Conservation (phyloP, 1,284 basidiomycete genomes). For the Mycosarcoma maydis region DNA sequence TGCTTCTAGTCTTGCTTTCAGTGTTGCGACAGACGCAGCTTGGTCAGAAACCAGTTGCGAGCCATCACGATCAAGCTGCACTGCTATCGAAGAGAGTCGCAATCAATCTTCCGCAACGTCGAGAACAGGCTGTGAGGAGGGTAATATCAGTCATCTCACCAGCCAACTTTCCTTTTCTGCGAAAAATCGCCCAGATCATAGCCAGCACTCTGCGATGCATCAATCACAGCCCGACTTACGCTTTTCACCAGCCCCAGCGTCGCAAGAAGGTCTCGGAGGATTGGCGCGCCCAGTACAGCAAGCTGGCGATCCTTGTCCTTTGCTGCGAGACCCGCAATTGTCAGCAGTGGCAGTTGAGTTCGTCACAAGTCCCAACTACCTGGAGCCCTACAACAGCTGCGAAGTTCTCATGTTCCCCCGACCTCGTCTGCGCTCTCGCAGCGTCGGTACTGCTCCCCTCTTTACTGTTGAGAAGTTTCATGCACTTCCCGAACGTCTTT, state of each 20-base stretch:
- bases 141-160: no score
- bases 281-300: no score
- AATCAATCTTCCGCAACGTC: no score
- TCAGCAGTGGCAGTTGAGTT: conserved; percentile 4
- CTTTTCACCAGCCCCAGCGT: no score
- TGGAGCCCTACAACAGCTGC: conserved; percentile 31
- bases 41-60: not conserved
- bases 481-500: conserved; percentile 22
- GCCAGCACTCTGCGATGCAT: no score
- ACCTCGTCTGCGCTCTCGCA: conserved; percentile 29
- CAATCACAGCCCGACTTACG: no score
- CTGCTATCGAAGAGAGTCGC: not conserved
- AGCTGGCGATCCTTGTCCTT: no score
- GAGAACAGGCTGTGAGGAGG: no score
- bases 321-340: not conserved
- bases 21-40: not conserved
- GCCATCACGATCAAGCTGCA: not conserved
- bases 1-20: conserved; percentile 4
- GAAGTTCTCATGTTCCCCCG: conserved; percentile 26
- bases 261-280: no score
- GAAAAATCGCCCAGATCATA: no score
- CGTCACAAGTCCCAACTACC: conserved; percentile 2
- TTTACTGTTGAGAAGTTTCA: conserved; percentile 13
- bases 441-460: not conserved
- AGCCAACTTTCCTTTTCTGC: no score